Conservation (phyloP, 73 alveolate genomes). For the Tetrahymena elliotti region DNA sequence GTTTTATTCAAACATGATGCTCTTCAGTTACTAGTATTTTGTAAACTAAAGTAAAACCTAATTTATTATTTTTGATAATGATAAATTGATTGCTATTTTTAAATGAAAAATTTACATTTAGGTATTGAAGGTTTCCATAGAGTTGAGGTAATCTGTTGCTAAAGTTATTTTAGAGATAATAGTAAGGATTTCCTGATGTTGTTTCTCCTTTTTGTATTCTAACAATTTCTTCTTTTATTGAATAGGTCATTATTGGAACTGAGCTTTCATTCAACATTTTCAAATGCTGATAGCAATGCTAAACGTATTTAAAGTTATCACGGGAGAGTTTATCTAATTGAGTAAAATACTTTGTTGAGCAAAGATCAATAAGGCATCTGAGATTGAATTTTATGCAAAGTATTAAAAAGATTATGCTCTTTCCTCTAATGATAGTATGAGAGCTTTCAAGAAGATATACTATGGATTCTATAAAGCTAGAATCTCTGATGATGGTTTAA, state of each 20-base stretch:
- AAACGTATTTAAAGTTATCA: slow-evolving; percentile 58
- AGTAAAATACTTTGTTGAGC: slow-evolving; percentile 55
- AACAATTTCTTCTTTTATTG: not conserved
- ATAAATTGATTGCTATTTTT: not conserved
- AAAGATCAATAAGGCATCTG: slow-evolving; percentile 50
- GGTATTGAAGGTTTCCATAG: not conserved
- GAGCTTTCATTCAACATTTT: not conserved
- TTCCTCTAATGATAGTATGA: slow-evolving; percentile 61
- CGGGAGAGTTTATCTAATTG: slow-evolving; percentile 50
- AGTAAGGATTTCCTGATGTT: not conserved
- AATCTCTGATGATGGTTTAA: slow-evolving; percentile 36
- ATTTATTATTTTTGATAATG: not conserved
- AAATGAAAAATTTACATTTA: not conserved
- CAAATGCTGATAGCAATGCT: slow-evolving; percentile 54
- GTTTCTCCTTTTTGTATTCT: not conserved
- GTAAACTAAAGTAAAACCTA: not conserved
- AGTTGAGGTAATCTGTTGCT: not conserved
- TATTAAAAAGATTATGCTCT: slow-evolving; percentile 41
- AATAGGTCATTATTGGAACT: not conserved
- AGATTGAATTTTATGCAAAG: slow-evolving; percentile 45
- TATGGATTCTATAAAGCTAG: slow-evolving; percentile 26
- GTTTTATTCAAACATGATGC: not conserved
- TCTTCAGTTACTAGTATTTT: not conserved
- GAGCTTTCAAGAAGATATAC: slow-evolving; percentile 48
- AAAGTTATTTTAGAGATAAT: not conserved